These are phyloP conservation scores for Aspergillus transmontanensis DNA, from an alignment of 2,329 filamentous ascomycete genomes.

Conservation along the genomic window DNA sequence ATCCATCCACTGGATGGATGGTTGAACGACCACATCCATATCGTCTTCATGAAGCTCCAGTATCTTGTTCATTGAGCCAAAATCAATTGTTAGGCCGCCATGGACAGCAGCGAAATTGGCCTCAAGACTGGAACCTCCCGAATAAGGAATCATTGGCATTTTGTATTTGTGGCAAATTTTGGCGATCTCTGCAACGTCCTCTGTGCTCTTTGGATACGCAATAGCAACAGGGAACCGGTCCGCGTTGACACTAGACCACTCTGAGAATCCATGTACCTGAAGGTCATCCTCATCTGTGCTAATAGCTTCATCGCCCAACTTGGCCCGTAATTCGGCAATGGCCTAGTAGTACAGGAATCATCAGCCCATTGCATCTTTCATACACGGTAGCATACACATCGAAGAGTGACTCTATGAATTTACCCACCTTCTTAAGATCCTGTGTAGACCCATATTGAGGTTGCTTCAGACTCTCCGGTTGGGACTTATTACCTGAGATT, in stretches of 20 bases:
- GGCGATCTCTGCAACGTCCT: slow-evolving; percentile 66
- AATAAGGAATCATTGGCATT: slow-evolving; percentile 84
- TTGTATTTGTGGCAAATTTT: slow-evolving; percentile 75
- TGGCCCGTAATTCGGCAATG: slow-evolving; percentile 55
- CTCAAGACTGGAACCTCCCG: slow-evolving; percentile 82
- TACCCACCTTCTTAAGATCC: slow-evolving; percentile 43
- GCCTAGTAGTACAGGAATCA: slow-evolving; percentile 45
- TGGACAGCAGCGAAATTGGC: slow-evolving; percentile 87
- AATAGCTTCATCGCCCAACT: slow-evolving; percentile 61
- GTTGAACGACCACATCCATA: slow-evolving; percentile 92
- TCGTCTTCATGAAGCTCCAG: slow-evolving; percentile 79
- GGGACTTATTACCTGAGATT: slow-evolving; percentile 37
- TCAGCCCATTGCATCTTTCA: neutral
- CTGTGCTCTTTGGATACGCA: slow-evolving; percentile 64
- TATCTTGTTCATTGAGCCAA: slow-evolving; percentile 82
- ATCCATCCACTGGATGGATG: slow-evolving; percentile 88
- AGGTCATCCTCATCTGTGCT: slow-evolving; percentile 67
- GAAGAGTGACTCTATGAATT: neutral
- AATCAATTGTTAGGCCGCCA: slow-evolving; percentile 88
- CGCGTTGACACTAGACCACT: slow-evolving; percentile 71
- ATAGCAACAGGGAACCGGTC: slow-evolving; percentile 65
- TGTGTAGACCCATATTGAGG: slow-evolving; percentile 42
- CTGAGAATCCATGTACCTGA: slow-evolving; percentile 66
- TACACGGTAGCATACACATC: neutral
- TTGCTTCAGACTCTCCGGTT: slow-evolving; percentile 18